Conservation (phyloP, 2,329 filamentous ascomycete species). For the Aspergillus hortae region DNA sequence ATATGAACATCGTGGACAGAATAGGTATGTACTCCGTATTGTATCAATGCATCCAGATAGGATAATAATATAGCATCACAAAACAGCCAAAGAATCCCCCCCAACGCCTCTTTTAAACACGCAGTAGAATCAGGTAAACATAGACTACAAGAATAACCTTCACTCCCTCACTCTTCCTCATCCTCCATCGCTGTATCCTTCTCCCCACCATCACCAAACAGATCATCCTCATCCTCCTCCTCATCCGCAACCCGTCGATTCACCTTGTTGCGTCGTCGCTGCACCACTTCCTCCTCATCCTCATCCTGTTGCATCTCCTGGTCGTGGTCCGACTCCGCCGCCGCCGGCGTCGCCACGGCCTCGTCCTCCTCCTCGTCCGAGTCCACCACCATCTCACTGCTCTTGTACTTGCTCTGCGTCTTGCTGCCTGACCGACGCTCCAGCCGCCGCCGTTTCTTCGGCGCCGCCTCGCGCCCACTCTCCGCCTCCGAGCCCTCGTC, state of each 20-base stretch:
- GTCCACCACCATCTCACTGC: constrained; percentile 76
- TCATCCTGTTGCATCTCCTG: constrained; percentile 32
- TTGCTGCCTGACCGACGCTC: constrained; percentile 49
- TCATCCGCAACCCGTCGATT: constrained; percentile 36
- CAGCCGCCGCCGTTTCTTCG: constrained; percentile 59
- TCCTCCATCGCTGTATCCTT: constrained; percentile 34
- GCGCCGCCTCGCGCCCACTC: constrained; percentile 35
- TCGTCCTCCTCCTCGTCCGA: constrained; percentile 54
- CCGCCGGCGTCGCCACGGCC: constrained; percentile 37
- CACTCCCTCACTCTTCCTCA: constrained; percentile 18
- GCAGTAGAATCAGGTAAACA: constrained; percentile 4
- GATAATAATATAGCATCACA: no score
- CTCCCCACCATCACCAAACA: constrained; percentile 33
- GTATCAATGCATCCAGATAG: no score
- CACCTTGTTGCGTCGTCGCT: constrained; percentile 31
- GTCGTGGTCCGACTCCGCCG: constrained; percentile 7
- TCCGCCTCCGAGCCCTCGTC: constrained; percentile 30
- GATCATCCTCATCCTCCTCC: constrained; percentile 37
- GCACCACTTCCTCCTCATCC: constrained; percentile 34
- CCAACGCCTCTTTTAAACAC: constrained; percentile 9
- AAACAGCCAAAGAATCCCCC: not conserved
- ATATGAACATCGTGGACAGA: no score
- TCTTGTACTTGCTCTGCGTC: constrained; percentile 70
- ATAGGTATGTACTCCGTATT: no score
- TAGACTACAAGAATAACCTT: constrained; percentile 9